Percentiles rank a stretch among this genome's conserved stretches.
phyloP scores from a whole-genome alignment of 1,284 basidiomycete species.

The Ustilago vetiveriae region DNA sequence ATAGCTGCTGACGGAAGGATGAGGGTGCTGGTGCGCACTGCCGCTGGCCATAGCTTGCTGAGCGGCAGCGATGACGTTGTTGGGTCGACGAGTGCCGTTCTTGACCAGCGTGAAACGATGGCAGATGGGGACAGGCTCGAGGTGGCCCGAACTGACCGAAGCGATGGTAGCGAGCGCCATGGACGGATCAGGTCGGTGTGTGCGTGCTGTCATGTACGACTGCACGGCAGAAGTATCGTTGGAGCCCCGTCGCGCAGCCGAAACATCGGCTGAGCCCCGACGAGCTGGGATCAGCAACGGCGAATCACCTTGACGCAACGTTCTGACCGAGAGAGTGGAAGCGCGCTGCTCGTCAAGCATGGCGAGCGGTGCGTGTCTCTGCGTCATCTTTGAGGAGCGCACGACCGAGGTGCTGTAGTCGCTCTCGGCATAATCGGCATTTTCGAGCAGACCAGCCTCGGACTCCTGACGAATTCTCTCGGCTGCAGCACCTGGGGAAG shows the following conservation, averaged over 20 bases:
- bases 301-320: conserved; percentile 36
- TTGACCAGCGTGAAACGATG: conserved; percentile 64
- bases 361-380: conserved; percentile 39
- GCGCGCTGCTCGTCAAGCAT: conserved; percentile 43
- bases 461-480: conserved; percentile 45
- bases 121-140: conserved; percentile 42
- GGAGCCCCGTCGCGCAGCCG: conserved; percentile 27
- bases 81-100: conserved; percentile 56
- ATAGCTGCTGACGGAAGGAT: conserved; percentile 17
- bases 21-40: conserved; percentile 12
- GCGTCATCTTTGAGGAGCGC: conserved; percentile 50
- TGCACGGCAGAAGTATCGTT: conserved; percentile 29
- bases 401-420: conserved; percentile 63
- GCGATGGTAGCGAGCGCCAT: conserved; percentile 57
- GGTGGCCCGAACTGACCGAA: conserved; percentile 33
- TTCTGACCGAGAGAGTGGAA: conserved; percentile 45
- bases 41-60: conserved; percentile 23
- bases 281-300: conserved; percentile 39
- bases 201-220: conserved; percentile 56
- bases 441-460: conserved; percentile 32
- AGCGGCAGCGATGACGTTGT: conserved; percentile 34
- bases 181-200: conserved; percentile 44
- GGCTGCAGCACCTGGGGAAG: conserved; percentile 38
- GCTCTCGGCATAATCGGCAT: conserved; percentile 44
- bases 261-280: conserved; percentile 32